Evolutionary conservation across 176 grass and related monocot species (phyloP).

Genomic region (Dendrocalamus sinicus): DNA sequence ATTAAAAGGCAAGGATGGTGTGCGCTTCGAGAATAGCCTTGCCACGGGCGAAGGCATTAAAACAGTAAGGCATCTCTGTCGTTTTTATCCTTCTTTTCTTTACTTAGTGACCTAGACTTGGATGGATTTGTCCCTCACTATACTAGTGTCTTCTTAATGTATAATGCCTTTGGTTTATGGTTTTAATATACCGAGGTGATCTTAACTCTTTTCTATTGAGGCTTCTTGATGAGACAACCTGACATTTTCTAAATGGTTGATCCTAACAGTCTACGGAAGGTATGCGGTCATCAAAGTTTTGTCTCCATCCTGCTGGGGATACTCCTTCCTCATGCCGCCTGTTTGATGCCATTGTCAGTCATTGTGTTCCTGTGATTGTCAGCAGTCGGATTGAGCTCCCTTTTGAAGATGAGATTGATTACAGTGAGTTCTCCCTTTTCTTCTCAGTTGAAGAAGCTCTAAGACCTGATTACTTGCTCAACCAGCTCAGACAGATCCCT

Average conservation of each 20-base stretch:
- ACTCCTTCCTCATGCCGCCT: slow-evolving; percentile 90
- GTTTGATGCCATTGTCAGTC: slow-evolving; percentile 92
- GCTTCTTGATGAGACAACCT: slow-evolving; percentile 27
- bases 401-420: slow-evolving; percentile 94
- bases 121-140: not conserved
- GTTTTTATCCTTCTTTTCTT: slow-evolving; percentile 18
- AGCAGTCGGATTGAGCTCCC: slow-evolving; percentile 92
- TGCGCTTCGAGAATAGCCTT: slow-evolving; percentile 89
- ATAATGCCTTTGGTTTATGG: slow-evolving; percentile 4
- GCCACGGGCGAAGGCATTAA: slow-evolving; percentile 84
- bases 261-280: slow-evolving; percentile 70
- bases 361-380: slow-evolving; percentile 91
- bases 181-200: not conserved
- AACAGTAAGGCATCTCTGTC: slow-evolving; percentile 58
- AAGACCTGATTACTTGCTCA: slow-evolving; percentile 68
- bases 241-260: slow-evolving; percentile 40
- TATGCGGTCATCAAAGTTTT: slow-evolving; percentile 88
- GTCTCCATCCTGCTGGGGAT: slow-evolving; percentile 84
- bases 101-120: not conserved
- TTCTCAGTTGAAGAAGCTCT: slow-evolving; percentile 86
- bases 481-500: slow-evolving; percentile 64
- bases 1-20: slow-evolving; percentile 78
- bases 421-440: slow-evolving; percentile 84
- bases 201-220: slow-evolving; percentile 3
- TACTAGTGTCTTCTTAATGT: not conserved